phyloP scores from a whole-genome alignment of 1,284 basidiomycete genomes.

The Anthracocystis panici-leucophaei region DNA sequence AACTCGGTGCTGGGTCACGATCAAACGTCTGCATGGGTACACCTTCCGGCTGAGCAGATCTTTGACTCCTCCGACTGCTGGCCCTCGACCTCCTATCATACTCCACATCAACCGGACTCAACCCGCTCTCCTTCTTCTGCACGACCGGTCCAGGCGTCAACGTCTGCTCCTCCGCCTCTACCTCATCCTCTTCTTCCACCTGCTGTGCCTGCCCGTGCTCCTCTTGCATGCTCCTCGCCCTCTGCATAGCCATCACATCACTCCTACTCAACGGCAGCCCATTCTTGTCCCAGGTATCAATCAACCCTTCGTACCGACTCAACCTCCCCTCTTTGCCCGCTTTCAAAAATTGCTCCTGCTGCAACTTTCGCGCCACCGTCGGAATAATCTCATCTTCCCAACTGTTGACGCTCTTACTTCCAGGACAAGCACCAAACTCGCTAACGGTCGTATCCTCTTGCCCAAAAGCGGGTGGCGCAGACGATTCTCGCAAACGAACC shows the following conservation, averaged over 20 bases:
- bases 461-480: constrained; percentile 38
- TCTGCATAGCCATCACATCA: constrained; percentile 27
- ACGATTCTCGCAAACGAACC: constrained; percentile 22
- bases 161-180: constrained; percentile 14
- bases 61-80: constrained; percentile 22
- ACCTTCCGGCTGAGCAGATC: constrained; percentile 2
- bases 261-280: constrained; percentile 54
- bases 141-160: constrained; percentile 3
- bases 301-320: constrained; percentile 52
- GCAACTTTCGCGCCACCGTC: constrained; percentile 53
- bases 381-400: constrained; percentile 64
- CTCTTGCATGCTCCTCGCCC: constrained; percentile 21
- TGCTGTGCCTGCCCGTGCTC: constrained; percentile 19
- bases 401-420: constrained; percentile 38
- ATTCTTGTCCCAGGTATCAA: constrained; percentile 62
- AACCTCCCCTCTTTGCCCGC: constrained; percentile 36
- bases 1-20: not conserved
- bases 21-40: constrained; percentile 6
- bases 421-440: constrained; percentile 24
- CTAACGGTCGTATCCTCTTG: not conserved
- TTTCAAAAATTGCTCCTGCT: constrained; percentile 51
- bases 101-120: constrained; percentile 18
- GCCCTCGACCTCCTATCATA: constrained; percentile 18
- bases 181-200: constrained; percentile 1
- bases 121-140: constrained; percentile 6